Conservation (phyloP, 2,329 filamentous ascomycete species). For the Fusarium sp. region DNA sequence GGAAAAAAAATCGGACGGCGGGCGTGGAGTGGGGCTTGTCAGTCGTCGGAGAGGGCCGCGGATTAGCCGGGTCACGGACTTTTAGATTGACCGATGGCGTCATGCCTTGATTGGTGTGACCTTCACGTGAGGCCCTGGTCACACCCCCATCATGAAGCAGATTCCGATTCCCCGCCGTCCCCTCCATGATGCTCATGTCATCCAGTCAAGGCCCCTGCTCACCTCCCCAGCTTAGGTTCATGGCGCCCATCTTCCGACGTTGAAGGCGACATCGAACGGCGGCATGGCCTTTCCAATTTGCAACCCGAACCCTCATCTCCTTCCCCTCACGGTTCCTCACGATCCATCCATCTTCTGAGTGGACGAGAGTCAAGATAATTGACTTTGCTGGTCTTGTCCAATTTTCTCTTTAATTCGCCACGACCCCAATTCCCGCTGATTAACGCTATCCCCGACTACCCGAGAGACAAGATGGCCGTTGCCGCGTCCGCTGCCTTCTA, state of each 20-base stretch:
- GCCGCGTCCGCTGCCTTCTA: conserved; percentile 61
- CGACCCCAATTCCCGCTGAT: conserved; percentile 9
- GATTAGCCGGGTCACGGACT: conserved; percentile 40
- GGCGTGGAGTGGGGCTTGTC: conserved; percentile 22
- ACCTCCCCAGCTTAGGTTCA: neutral
- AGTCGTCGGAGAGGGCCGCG: neutral
- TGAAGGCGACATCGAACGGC: neutral
- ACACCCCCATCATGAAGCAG: conserved; percentile 17
- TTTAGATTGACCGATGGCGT: conserved; percentile 41
- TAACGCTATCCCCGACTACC: conserved; percentile 18
- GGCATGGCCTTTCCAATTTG: neutral
- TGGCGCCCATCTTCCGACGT: neutral
- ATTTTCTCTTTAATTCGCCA: conserved; percentile 22
- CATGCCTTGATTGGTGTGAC: conserved; percentile 21
- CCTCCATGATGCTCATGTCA: conserved; percentile 13
- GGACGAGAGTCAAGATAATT: neutral
- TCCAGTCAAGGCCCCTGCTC: conserved; percentile 1
- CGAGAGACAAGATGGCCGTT: conserved; percentile 35
- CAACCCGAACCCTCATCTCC: neutral
- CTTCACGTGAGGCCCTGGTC: conserved; percentile 5
- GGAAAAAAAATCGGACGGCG: conserved; percentile 45
- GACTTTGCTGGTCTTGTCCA: neutral
- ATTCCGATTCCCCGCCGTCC: conserved; percentile 7
- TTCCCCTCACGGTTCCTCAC: neutral
- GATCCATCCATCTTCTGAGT: neutral